Evolutionary conservation across 495 filamentous ascomycete genomes (phyloP).

Genomic region (Hyaloscypha variabilis): DNA sequence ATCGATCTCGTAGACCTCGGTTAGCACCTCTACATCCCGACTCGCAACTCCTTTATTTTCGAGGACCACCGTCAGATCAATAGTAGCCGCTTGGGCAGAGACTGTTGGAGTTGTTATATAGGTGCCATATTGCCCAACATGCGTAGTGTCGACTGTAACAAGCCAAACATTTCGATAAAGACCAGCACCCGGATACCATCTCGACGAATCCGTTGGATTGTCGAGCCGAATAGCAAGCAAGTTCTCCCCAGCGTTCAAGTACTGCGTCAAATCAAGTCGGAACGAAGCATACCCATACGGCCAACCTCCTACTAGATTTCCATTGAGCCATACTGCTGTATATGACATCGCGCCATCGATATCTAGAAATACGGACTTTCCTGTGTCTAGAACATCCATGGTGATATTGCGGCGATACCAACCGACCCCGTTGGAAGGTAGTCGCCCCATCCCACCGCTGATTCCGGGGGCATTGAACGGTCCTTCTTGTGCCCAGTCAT

Average conservation of each 20-base stretch:
- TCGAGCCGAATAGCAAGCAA: conserved; percentile 50
- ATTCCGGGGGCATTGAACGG: conserved; percentile 39
- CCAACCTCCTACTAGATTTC: conserved; percentile 29
- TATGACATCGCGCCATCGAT: conserved; percentile 54
- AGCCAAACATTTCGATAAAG: conserved; percentile 56
- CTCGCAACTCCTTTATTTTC: conserved; percentile 37
- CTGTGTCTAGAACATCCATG: conserved; percentile 32
- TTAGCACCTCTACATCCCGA: conserved; percentile 10
- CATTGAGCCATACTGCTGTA: conserved; percentile 50
- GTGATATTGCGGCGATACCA: conserved; percentile 51
- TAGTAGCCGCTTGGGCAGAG: conserved; percentile 39
- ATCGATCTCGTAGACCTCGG: conserved; percentile 7
- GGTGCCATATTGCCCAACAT: conserved; percentile 48
- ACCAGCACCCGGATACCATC: conserved; percentile 54
- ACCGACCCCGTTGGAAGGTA: conserved; percentile 51
- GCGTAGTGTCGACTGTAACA: conserved; percentile 40
- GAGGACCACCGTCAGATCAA: conserved; percentile 42
- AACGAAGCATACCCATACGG: conserved; percentile 53
- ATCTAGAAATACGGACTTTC: conserved; percentile 46
- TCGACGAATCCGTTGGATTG: conserved; percentile 44
- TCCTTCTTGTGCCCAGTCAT: conserved; percentile 54
- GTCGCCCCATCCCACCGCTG: conserved; percentile 58
- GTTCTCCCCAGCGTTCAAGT: conserved; percentile 42
- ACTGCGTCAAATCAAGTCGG: conserved; percentile 50
- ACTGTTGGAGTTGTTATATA: conserved; percentile 44